Base-by-base conservation (phyloP, 306 rosid genomes). In the Prunus fruticosa region DNA sequence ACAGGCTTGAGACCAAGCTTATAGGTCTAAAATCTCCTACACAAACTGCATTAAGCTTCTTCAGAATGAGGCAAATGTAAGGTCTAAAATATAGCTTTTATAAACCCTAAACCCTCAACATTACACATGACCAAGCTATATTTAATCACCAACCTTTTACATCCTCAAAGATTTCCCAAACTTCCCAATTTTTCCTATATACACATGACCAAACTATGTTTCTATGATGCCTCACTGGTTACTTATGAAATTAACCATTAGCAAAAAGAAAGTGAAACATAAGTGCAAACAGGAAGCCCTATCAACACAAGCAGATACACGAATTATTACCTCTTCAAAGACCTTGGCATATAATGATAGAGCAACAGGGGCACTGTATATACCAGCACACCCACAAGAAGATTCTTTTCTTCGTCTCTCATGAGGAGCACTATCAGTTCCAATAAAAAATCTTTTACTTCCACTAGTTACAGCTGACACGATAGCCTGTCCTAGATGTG, bases 371-470 rank as follows among this genome's bases (percentile, higher is more conserved):
- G 96, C 89, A 68, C 85, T 91, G 89, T 81, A 91, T 83, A 91
- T 86, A 79, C 98, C 98, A 64, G 97, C 96, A 85, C 98, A 90
- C 27, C 98, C 96, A 80, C 98, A 94, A 32, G 93, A 0, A 72
- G 87, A 69, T 81, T 94, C 98, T 82, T 94, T 93, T 18, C 74
- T 90, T 67, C 49, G 89, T 79, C 84, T 88, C 78, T 94, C 98
- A 76, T 91, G 98, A 53, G 98, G 98, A 76, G 97, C 98, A 56
- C 97, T 94, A 80, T 94, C 97, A 53, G 96, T 90, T 80, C 98
- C 98, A 38, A 94, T 91, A 84, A 94, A 94, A 80, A 90, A 94
- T 75, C 80, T 80, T 79, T 84, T 94, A 69, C 91, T 90, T 85
- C 97, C 97, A 69, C 94, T 86, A 2, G 91, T 91, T 30, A 94